Percentiles rank a stretch among this genome's conserved stretches.
Conservation (phyloP, 495 filamentous ascomycete species). For the Alectoria sarmentosa region DNA sequence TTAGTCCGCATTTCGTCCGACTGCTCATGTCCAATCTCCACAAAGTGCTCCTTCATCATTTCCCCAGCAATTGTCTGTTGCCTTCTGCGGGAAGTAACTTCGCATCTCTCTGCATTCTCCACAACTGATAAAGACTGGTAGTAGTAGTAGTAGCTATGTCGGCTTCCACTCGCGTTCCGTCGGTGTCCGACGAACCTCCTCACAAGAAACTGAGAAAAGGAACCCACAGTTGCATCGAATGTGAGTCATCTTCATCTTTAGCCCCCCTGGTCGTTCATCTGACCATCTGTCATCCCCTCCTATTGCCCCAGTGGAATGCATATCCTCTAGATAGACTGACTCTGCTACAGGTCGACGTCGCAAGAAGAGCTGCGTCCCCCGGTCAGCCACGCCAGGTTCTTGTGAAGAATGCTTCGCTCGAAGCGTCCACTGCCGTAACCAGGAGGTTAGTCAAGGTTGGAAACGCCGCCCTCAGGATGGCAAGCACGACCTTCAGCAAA, state of each 20-base stretch:
- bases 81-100: not conserved
- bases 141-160: not conserved
- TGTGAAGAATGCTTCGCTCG: slow-evolving; percentile 36
- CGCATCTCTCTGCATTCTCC: not conserved
- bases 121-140: not conserved
- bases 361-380: slow-evolving; percentile 37
- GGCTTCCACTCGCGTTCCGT: slow-evolving; percentile 24
- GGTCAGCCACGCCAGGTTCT: slow-evolving; percentile 26
- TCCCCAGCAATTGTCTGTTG: not conserved
- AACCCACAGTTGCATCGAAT: slow-evolving; percentile 51
- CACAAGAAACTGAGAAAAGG: slow-evolving; percentile 46
- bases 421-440: slow-evolving; percentile 33
- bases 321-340: not conserved
- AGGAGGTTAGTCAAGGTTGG: slow-evolving; percentile 27
- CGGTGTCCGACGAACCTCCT: slow-evolving; percentile 31
- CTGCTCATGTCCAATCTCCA: not conserved
- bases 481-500: slow-evolving; percentile 34
- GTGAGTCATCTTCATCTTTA: slow-evolving; percentile 29
- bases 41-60: not conserved
- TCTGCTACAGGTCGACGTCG: slow-evolving; percentile 32
- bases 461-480: slow-evolving; percentile 20
- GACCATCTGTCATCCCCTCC: too few species aligned
- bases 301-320: not conserved
- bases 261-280: not conserved
- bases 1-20: too few species aligned